Evolutionary conservation across 2,329 filamentous ascomycete genomes (phyloP), one percentile per base, ranked within the genome.

Genomic region (Xylariaceae sp.): DNA sequence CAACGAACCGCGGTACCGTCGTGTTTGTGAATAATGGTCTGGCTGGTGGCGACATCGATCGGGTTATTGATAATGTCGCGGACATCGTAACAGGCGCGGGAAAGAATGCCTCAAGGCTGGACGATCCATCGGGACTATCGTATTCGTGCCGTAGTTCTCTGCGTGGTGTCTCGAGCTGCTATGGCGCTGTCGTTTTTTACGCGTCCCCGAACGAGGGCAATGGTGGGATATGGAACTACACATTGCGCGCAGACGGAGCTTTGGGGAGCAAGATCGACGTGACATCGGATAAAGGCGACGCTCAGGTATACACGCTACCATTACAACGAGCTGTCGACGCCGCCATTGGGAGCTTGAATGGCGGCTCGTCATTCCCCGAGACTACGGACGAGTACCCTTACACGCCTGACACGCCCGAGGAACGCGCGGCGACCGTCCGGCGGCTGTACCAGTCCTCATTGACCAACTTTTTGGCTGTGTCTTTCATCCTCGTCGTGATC

Each of bases 181-280:
- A 83, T 57, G 85, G 78, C 15, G 88, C 85, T 8, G 76, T 85
- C 2, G 78, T 85, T 4, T 91, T 94, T 66, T 71, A 80, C 40
- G 83, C 83, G 1, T 94, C 87, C 4, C 87, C 89, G 0, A 73
- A 64, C 2, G 83, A 93, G 65, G 87, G 87, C 9, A 48, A 61
- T 1, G 75, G 73, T 6, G 75, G 76, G 2, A 64, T 77, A 34
- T 95, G 90, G 90, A 94, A 93, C 64, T 96, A 95, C 59, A 90
- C 87, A 0, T 71, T 95, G 19, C 74, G 87, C 42, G 81, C 81
- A 3, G 90, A 95, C 59, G 83, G 83, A 28, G 72, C 79, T 1
- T 72, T 95, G 43, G 82, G 83, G 16, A 61, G 64, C 7, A 77
- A 74, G 41, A 81, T 94, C 46, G 73, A 83, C 49, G 76, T 85